A percentile compares a stretch with the other conserved stretches of the same genome.
Evolutionary conservation across 2,329 filamentous ascomycete species (phyloP).

Genomic region (Diaporthe sp.): DNA sequence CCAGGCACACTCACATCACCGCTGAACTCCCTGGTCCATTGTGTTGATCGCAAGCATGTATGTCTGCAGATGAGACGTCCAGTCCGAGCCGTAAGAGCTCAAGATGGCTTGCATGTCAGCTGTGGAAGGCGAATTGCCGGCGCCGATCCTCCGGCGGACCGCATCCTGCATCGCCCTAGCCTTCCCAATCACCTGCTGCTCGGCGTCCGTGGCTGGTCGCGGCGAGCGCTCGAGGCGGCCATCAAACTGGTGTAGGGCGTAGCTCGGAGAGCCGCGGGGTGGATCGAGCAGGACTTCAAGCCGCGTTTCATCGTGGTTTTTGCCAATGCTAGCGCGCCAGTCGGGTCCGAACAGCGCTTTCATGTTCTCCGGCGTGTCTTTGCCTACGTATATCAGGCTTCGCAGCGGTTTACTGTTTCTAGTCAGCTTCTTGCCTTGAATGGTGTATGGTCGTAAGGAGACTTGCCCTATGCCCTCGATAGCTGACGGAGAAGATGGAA

Average conservation of each 20-base stretch:
- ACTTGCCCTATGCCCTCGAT: background rate
- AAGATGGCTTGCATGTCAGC: background rate
- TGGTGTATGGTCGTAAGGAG: fast-evolving
- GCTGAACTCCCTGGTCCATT: background rate
- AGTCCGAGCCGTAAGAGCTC: background rate
- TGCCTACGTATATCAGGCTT: background rate
- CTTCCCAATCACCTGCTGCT: background rate
- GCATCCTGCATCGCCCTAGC: background rate
- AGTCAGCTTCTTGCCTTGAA: background rate
- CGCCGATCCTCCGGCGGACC: background rate
- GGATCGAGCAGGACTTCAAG: background rate
- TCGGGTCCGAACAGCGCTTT: background rate
- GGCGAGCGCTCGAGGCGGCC: background rate
- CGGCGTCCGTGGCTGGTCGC: background rate
- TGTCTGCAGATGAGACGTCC: background rate
- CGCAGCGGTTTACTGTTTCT: background rate
- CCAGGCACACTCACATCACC: background rate
- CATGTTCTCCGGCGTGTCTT: slow-evolving; percentile 22
- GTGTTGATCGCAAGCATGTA: slow-evolving; percentile 4
- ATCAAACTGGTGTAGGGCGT: background rate
- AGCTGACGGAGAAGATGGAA: background rate
- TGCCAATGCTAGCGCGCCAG: background rate
- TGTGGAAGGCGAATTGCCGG: background rate
- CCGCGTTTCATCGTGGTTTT: background rate
- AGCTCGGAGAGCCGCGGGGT: background rate